Conservation (phyloP, 140 eudicot genomes). For the Flaveria floridana region DNA sequence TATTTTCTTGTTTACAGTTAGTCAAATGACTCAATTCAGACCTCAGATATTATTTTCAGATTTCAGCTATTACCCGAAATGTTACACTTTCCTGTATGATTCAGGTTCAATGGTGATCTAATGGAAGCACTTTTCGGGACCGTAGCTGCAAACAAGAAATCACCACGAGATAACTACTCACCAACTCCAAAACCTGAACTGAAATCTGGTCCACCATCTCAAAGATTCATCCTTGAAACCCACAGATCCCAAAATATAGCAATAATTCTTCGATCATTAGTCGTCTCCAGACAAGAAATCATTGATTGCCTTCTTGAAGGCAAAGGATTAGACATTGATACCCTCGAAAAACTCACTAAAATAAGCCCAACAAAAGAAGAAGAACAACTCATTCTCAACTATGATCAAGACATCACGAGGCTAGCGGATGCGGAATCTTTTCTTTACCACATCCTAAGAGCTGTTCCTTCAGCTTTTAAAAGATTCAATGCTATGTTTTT, state of each 20-base stretch:
- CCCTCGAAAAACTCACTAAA: conserved; percentile 74
- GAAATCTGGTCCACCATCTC: conserved; percentile 64
- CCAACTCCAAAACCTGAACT: conserved; percentile 37
- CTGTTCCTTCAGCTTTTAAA: conserved; percentile 83
- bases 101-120: conserved; percentile 75
- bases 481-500: conserved; percentile 79
- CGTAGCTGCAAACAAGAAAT: conserved; percentile 68
- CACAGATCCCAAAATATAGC: conserved; percentile 79
- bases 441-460: conserved; percentile 71
- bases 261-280: conserved; percentile 70
- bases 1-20: background rate
- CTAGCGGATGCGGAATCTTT: conserved; percentile 96
- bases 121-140: conserved; percentile 96
- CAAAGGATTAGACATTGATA: conserved; percentile 61
- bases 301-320: conserved; percentile 75
- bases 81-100: conserved; percentile 16
- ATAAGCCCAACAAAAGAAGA: conserved; percentile 74
- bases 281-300: conserved; percentile 62
- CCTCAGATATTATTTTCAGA: background rate
- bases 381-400: conserved; percentile 51
- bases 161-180: conserved; percentile 44
- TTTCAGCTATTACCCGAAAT: background rate
- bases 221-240: conserved; percentile 70
- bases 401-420: conserved; percentile 60
- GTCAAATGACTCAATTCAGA: background rate